These are phyloP conservation scores for Fusarium guadeloupense DNA, from an alignment of 2,329 filamentous ascomycete species.

Conservation along the genomic window DNA sequence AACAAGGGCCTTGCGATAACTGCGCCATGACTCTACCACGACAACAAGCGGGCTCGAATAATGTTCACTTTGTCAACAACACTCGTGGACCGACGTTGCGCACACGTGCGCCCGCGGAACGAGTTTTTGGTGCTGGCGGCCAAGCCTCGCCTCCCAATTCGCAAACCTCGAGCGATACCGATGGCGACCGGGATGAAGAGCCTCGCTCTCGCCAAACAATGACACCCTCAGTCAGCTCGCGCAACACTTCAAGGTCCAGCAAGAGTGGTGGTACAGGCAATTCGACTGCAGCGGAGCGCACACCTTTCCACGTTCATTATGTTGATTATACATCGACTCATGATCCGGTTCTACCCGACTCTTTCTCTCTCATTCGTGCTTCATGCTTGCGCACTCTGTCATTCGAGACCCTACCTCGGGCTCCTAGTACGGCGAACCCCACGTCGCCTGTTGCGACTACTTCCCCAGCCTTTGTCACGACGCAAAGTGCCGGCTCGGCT, in stretches of 20 bases:
- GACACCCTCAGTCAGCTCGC: conserved; percentile 55
- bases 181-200: conserved; percentile 58
- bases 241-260: conserved; percentile 63
- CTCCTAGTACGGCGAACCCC: conserved; percentile 55
- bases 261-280: conserved; percentile 55
- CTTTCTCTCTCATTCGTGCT: conserved; percentile 72
- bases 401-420: conserved; percentile 70
- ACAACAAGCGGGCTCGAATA: conserved; percentile 43
- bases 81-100: conserved; percentile 65
- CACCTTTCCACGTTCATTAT: conserved; percentile 68
- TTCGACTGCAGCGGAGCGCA: conserved; percentile 57
- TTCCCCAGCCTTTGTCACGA: conserved; percentile 63
- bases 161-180: conserved; percentile 61
- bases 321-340: conserved; percentile 75
- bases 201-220: conserved; percentile 53
- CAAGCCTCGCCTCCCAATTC: conserved; percentile 63
- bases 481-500: conserved; percentile 62
- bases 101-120: conserved; percentile 68
- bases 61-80: conserved; percentile 48
- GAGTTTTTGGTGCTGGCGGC: conserved; percentile 61
- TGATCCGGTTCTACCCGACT: conserved; percentile 68
- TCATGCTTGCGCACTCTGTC: conserved; percentile 73
- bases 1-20: conserved; percentile 72
- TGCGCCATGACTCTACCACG: conserved; percentile 71
- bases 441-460: conserved; percentile 50